Evolutionary conservation across 1,139 yeast genomes (phyloP), one percentile per base, ranked within the genome.

Genomic region (Pichia norvegensis): DNA sequence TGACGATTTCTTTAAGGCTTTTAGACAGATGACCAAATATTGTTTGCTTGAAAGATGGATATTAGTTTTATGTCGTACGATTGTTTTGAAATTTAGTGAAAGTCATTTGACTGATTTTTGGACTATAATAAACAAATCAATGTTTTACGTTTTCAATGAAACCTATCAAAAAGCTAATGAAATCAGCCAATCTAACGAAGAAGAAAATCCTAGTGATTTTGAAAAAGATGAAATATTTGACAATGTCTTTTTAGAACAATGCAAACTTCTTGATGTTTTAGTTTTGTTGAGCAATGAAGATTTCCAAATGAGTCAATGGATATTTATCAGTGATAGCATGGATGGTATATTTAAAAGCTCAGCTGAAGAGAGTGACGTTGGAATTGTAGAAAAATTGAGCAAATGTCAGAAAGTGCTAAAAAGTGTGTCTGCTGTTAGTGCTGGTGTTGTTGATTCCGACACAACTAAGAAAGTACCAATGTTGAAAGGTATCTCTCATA

Each of bases 271-370:
- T 41, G 98, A 92, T 61, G 73, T 84, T 38, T 61, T 88, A 23
- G 62, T 90, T 22, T 68, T 84, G 10, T 58, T 87, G 44, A 76
- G 80, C 36, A 73, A 73, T 44, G 97, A 88, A 58, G 95, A 87
- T 45, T 90, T 92, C 63, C 82, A 81, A 56, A 64, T 84, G 54
- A 73, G 77, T 54, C 92, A 86, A 57, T 92, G 97, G 97, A 68
- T 90, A 1, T 92, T 87, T 62, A 75, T 90, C 14, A 74, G 82
- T 31, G 85, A 84, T 54, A 79, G 77, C 22, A 74, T 82, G 35
- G 88, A 83, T 52, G 79, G 85, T 10, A 71, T 79, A 29, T 74
- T 42, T 20, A 38, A 38, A 20, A 45, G 46, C 2, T 65, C 70
- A 10, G 57, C 63, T 3, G 64, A 72, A 50, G 57, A 58, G 13